Conservation (phyloP, 2,329 filamentous ascomycete genomes). For the Diaporthe nobilis region DNA sequence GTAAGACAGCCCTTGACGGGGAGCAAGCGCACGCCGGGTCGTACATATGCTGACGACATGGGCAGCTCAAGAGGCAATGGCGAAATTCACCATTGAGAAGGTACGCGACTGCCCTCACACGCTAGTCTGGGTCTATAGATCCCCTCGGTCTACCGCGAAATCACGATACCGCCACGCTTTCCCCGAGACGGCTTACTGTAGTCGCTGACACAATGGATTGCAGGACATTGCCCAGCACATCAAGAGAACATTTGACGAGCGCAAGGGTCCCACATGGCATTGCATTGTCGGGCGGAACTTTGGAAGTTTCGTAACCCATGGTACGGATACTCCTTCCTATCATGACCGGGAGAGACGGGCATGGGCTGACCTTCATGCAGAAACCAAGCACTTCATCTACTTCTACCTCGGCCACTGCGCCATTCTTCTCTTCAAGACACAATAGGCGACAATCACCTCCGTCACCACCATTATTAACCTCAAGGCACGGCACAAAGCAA, state of each 20-base stretch:
- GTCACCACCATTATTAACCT: not conserved
- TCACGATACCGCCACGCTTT: not conserved
- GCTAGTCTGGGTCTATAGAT: not conserved
- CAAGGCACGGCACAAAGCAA: conserved; percentile 15
- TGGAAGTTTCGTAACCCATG: conserved; percentile 98
- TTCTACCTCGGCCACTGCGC: conserved; percentile 99
- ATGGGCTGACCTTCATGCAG: conserved; percentile 61
- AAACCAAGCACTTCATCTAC: conserved; percentile 99
- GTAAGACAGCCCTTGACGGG: conserved; percentile 68
- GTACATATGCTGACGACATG: conserved; percentile 7
- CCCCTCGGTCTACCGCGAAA: not conserved
- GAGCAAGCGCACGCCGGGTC: not conserved
- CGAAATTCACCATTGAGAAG: conserved; percentile 75
- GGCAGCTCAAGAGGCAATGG: conserved; percentile 74
- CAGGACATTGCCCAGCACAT: conserved; percentile 97
- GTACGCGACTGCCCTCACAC: conserved; percentile 50
- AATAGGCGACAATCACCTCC: conserved; percentile 67
- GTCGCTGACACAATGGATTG: conserved; percentile 32
- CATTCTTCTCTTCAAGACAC: conserved; percentile 98
- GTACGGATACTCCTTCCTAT: conserved; percentile 64
- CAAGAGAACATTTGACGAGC: conserved; percentile 95
- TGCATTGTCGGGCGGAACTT: conserved; percentile 99
- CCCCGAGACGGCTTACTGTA: not conserved
- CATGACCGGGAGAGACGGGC: not conserved
- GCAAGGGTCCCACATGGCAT: conserved; percentile 98